phyloP scores from a whole-genome alignment of 148 eudicot species.

The Limonium bicolor region DNA sequence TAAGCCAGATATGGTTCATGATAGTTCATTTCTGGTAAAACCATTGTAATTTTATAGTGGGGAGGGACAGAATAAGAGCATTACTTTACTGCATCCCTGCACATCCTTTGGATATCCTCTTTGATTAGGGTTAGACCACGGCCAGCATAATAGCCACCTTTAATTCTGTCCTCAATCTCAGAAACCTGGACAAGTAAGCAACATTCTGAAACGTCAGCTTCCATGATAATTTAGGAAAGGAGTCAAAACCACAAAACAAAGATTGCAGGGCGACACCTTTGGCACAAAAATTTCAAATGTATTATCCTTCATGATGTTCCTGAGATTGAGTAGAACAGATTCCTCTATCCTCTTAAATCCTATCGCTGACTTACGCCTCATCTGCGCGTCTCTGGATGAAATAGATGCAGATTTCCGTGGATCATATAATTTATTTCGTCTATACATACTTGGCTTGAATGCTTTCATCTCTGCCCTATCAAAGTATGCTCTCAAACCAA shows the following conservation, averaged over 20 bases:
- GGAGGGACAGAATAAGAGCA: background rate
- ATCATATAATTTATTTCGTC: slow-evolving; percentile 73
- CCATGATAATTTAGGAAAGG: background rate
- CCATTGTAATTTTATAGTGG: background rate
- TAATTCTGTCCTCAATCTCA: slow-evolving; percentile 64
- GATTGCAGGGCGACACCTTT: slow-evolving; percentile 32
- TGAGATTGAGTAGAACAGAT: slow-evolving; percentile 46
- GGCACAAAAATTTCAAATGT: slow-evolving; percentile 56
- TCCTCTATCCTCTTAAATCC: slow-evolving; percentile 77
- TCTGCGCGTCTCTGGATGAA: slow-evolving; percentile 73
- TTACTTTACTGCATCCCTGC: slow-evolving; percentile 81
- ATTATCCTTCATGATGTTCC: slow-evolving; percentile 77
- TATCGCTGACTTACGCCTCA: slow-evolving; percentile 69
- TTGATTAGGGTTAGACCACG: slow-evolving; percentile 69
- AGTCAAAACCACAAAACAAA: background rate
- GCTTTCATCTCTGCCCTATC: slow-evolving; percentile 77
- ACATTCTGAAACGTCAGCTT: background rate
- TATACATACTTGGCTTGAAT: slow-evolving; percentile 71
- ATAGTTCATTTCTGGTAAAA: too few species aligned
- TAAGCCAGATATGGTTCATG: too few species aligned
- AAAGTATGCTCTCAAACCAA: slow-evolving; percentile 81
- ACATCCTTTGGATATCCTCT: slow-evolving; percentile 81
- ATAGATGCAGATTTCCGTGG: slow-evolving; percentile 72
- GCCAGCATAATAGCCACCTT: slow-evolving; percentile 70
- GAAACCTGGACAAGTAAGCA: slow-evolving; percentile 41